Evolutionary conservation across 2,329 filamentous ascomycete genomes (phyloP), one percentile per base, ranked within the genome.

Genomic region (Alternaria ethzedia): DNA sequence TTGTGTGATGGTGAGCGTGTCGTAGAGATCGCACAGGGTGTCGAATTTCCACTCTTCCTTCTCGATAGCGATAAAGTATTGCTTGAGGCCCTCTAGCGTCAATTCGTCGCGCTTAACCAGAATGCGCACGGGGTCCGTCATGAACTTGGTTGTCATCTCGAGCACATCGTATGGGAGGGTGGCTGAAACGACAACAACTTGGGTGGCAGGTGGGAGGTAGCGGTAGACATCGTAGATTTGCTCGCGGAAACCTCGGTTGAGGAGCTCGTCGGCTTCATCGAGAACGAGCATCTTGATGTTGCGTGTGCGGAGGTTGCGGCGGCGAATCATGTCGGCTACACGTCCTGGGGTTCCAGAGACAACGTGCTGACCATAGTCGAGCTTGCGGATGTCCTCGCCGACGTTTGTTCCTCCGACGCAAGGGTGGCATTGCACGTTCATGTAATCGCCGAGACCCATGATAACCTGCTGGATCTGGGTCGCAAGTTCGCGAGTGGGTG

Each of bases 21-120:
- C 96, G 86, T 99, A 99, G 61, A 99, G 90, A 83, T 99, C 96
- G 82, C 94, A 98, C 5, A 99, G 89, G 3, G 96, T 99, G 80
- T 99, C 96, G 74, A 99, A 97, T 82, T 99, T 99, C 96, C 96
- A 99, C 80, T 98, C 96, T 82, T 99, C 96, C 85, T 97, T 98
- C 83, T 99, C 96, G 20, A 98, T 96, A 2, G 96, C 96, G 75
- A 99, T 98, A 80, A 97, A 99, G 86, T 97, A 99, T 81, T 99
- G 96, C 85, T 98, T 98, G 55, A 99, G 86, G 61, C 96, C 96
- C 83, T 98, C 96, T 54, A 99, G 89, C 3, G 96, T 99, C 85
- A 99, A 84, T 81, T 99, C 96, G 82, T 98, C 96, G 90, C 94
- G 94, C 89, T 98, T 97, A 80, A 98, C 95, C 25, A 98, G 87